Percentiles rank a stretch among this genome's conserved stretches.
Conservation (phyloP, 306 rosid genomes). For the Canavalia gladiata region DNA sequence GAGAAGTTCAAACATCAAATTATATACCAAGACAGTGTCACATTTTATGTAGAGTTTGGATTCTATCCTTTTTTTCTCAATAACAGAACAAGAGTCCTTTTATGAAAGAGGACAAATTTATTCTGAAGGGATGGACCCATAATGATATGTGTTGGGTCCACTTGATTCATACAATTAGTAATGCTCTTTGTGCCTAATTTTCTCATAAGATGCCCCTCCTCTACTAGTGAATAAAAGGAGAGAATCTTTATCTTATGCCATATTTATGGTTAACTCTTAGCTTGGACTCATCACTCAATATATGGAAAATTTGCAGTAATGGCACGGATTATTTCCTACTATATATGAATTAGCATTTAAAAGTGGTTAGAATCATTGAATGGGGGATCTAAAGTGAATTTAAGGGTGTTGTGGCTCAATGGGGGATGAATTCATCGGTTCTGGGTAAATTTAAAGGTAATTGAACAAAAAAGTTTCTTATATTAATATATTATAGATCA, state of each 20-base stretch:
- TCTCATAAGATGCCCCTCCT: not conserved
- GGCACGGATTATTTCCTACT: constrained; percentile 26
- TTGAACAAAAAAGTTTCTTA: not conserved
- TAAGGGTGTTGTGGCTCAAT: not conserved
- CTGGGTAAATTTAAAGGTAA: constrained; percentile 15
- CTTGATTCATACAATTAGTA: not conserved
- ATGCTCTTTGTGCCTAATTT: constrained; percentile 8
- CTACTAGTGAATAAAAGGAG: not conserved
- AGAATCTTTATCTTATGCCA: constrained; percentile 3
- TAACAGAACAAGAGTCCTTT: not conserved
- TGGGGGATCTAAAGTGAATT: not conserved
- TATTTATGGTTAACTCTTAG: constrained; percentile 21
- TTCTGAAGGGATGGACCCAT: not conserved
- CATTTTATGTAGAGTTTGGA: not conserved
- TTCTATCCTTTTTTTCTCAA: not conserved
- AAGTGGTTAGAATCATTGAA: not conserved
- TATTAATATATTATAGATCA: constrained; percentile 4
- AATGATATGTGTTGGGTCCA: constrained; percentile 23
- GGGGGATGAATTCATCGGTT: not conserved
- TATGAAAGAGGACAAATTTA: not conserved
- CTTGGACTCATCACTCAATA: not conserved
- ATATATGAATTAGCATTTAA: constrained; percentile 24
- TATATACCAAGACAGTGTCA: not conserved
- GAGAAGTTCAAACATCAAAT: not conserved
- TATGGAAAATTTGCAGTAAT: constrained; percentile 13